A percentile compares a stretch with the other conserved stretches of the same genome.
Conservation (phyloP, 73 alveolate genomes). For the Paramecium biaurelia region DNA sequence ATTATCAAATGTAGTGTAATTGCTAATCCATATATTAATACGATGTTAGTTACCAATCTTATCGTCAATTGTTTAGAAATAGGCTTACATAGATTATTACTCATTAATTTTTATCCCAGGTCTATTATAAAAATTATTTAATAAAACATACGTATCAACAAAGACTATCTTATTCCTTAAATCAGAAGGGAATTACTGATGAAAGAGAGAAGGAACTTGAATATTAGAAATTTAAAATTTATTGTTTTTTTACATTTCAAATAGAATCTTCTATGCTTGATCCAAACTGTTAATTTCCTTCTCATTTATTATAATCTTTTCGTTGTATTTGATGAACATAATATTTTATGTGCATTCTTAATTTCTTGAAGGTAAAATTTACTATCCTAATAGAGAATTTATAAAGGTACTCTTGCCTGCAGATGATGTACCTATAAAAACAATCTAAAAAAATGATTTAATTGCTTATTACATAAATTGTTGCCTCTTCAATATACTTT, state of each 20-base stretch:
- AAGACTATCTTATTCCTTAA: background rate
- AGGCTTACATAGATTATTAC: background rate
- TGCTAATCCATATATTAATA: constrained; percentile 30
- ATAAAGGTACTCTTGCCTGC: constrained; percentile 38
- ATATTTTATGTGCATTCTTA: background rate
- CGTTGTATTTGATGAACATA: background rate
- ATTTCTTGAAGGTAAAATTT: constrained; percentile 38
- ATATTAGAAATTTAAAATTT: background rate
- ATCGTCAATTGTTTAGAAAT: background rate
- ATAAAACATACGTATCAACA: background rate
- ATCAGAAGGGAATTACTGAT: background rate
- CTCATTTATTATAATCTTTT: background rate
- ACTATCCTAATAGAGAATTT: background rate
- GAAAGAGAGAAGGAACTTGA: background rate
- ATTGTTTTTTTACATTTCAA: background rate
- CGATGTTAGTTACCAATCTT: background rate
- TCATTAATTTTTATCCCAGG: background rate
- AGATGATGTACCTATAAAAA: constrained; percentile 34
- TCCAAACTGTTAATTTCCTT: background rate
- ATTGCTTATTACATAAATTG: background rate
- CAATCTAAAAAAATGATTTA: background rate
- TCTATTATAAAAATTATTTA: background rate
- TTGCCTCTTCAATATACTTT: background rate
- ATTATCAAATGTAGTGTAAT: constrained; percentile 31
- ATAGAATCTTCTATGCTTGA: background rate